Base-by-base conservation (phyloP, 345 rosid species). In the Adansonia digitata region DNA sequence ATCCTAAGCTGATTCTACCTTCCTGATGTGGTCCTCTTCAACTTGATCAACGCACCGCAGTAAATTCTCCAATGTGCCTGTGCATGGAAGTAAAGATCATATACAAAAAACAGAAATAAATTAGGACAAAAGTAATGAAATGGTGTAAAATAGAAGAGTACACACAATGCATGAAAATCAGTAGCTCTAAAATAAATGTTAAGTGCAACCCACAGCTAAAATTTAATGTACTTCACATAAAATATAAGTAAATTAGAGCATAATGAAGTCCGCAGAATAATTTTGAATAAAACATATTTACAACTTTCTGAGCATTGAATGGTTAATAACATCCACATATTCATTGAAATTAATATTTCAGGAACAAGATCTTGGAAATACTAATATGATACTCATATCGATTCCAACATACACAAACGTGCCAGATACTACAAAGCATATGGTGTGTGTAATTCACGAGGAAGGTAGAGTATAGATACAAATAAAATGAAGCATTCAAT, bases 41-140 rank as follows among this genome's bases (percentile, higher is more conserved):
- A 90, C 89, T 82, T 88, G 88, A 83, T 88, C 92, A 59, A 85
- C 81, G 68, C 82, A 83, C 69, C 81, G 80, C 80, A 88, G 81
- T 81, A 90, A 70, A 77, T 88, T 90, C 77, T 90, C 94, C 82
- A 88, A 77, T 6, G 91, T 76, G 49, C 91, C 94, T 90, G 82
- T 24, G 35, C 59, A 52, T 35, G 68, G 59, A 77, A 74, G 61
- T 13, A 22, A 9, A 61, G 22, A 64, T 51, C 17, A 49, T n/a
- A 64, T 3, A 37, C 43, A 42, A 22, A 62, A 34, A 9, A 24
- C 42, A 63, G 8, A 18, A 13, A 71, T 7, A 5, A 22, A 20
- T 9, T 24, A 78, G 74, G 45, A 75, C 34, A 66, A n/a, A 39
- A 49, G 53, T 24, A 63, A 75, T 51, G 4, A 48, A 26, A 43